phyloP scores from a whole-genome alignment of 192 early-diverging fungal genomes.

The Coemansia sp. region DNA sequence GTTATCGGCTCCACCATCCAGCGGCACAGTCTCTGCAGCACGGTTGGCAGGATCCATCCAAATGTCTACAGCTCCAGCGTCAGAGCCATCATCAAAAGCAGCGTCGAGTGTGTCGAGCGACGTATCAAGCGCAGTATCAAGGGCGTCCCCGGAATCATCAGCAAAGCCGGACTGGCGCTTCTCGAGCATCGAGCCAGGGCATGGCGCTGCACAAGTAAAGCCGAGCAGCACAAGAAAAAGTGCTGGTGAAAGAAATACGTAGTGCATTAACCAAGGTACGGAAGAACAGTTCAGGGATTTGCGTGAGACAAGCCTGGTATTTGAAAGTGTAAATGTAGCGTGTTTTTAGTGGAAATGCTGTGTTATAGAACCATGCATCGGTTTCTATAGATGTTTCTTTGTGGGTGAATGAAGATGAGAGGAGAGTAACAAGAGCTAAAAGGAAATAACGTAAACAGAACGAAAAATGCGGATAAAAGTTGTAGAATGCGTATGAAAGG shows the following conservation, averaged over 20 bases:
- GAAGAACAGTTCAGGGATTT: background rate
- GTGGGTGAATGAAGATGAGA: background rate
- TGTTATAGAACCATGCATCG: too few relatives aligned
- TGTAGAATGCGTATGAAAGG: background rate
- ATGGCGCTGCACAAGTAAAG: background rate
- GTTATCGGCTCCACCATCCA: slow-evolving; percentile 15
- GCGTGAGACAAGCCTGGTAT: background rate
- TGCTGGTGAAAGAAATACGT: background rate
- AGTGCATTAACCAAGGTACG: background rate
- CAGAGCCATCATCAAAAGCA: background rate
- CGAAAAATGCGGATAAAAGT: background rate
- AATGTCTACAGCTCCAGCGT: background rate
- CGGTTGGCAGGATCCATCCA: background rate
- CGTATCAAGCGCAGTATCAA: background rate
- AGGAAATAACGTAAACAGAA: background rate
- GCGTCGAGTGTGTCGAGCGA: background rate
- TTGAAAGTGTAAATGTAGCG: background rate
- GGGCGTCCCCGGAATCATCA: background rate
- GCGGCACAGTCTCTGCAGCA: background rate
- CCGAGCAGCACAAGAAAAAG: background rate
- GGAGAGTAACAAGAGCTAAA: background rate
- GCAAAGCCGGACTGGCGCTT: background rate
- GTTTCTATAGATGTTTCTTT: background rate
- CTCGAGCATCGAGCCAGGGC: background rate
- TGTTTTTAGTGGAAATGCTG: too few relatives aligned